Evolutionary conservation across 1,139 yeast genomes (phyloP), one percentile per base, ranked within the genome.

Genomic region (Pichia sp.): DNA sequence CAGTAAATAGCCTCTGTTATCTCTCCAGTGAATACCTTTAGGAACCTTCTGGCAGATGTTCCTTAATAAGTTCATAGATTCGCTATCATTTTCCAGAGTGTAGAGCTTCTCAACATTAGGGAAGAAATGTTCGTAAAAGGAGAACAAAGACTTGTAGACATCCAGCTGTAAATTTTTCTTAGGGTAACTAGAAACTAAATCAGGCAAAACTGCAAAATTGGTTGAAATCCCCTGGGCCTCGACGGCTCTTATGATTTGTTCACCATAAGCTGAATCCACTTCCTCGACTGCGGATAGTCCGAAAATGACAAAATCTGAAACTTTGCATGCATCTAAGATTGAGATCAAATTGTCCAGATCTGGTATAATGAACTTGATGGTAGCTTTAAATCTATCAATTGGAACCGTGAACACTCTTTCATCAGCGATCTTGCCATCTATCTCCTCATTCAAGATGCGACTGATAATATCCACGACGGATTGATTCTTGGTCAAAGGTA

Each of bases 221-320:
- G 90, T 82, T 0, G 97, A 86, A 31, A 93, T 85, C 75, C 99
- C 99, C 73, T 95, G 99, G 19, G 93, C 81, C 65, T 89, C 90
- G 47, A 92, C 79, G 2, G 96, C 87, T 70, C 98, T 82, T 59
- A 95, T 77, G 45, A 92, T 82, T 62, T 88, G 90, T 71, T 93
- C 99, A 47, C 99, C 99, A 64, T 82, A 81, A 42, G 78, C 78
- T 45, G 77, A 74, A 59, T 86, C 92, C 47, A 92, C 95, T 72
- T 93, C 98, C 54, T 84, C 80, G 19, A 80, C 75, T 7, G 97
- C 96, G 52, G 97, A 89, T 48, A 93, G 74, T 16, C 90, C 95
- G 68, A 93, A 87, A 1, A 95, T 73, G 1, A 90, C 95, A 67
- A 83, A 90, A 72, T 95, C 99, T 0, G 98, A 85, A 3, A 88